Evolutionary conservation across 1,284 basidiomycete genomes (phyloP).

Genomic region (Laetiporus sulphureus): DNA sequence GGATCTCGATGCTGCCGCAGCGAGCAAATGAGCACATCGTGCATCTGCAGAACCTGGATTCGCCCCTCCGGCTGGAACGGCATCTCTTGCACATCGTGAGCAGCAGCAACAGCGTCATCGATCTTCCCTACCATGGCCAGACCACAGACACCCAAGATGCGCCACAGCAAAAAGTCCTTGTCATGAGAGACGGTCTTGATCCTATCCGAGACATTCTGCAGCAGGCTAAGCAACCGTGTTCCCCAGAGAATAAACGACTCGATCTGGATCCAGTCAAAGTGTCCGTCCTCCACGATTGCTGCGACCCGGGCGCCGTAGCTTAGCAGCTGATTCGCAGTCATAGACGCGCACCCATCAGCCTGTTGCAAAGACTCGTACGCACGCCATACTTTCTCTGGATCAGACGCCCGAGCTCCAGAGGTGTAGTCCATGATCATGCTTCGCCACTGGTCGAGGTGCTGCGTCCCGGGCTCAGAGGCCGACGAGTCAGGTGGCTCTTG

Average conservation of each 20-base stretch:
- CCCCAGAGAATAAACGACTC: conserved; percentile 27
- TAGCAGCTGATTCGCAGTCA: conserved; percentile 1
- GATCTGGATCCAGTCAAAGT: not conserved
- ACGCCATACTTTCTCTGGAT: conserved; percentile 14
- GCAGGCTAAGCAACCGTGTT: conserved; percentile 26
- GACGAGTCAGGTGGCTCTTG: conserved; percentile 6
- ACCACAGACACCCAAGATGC: conserved; percentile 11
- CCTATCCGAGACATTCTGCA: conserved; percentile 25
- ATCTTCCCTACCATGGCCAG: conserved; percentile 17
- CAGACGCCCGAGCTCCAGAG: conserved; percentile 4
- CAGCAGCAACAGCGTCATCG: conserved; percentile 14
- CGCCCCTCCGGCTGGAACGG: not conserved
- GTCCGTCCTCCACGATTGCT: not conserved
- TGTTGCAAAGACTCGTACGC: conserved; percentile 10
- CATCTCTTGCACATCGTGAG: conserved; percentile 13
- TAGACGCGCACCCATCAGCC: conserved; percentile 4
- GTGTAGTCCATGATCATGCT: conserved; percentile 3
- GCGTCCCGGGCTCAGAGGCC: conserved; percentile 1
- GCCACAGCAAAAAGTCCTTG: conserved; percentile 11
- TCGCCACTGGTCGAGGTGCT: conserved; percentile 2
- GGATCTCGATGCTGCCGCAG: conserved; percentile 30
- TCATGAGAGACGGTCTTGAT: conserved; percentile 9
- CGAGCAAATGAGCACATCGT: conserved; percentile 35
- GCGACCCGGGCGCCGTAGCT: conserved; percentile 7
- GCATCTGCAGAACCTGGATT: conserved; percentile 26